Conservation (phyloP, 2,329 filamentous ascomycete genomes). For the Sclerotinia glacialis region DNA sequence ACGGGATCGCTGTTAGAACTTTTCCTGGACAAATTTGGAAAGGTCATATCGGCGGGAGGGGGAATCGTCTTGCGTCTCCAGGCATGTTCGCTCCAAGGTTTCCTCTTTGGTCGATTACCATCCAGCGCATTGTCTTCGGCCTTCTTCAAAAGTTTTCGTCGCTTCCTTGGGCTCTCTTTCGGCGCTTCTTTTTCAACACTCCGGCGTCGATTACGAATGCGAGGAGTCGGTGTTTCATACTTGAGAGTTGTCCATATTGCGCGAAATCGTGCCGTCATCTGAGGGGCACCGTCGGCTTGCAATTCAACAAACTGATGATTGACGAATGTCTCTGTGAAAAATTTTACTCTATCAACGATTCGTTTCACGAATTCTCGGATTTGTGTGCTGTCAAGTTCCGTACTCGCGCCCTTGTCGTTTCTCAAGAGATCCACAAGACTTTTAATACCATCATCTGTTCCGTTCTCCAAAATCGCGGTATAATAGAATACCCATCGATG, state of each 20-base stretch:
- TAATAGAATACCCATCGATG: constrained; percentile 20
- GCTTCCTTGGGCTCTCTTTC: constrained; percentile 12
- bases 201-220: neutral
- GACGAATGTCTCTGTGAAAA: constrained; percentile 18
- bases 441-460: constrained; percentile 17
- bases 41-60: constrained; percentile 6
- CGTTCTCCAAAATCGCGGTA: neutral
- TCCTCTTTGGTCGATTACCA: constrained; percentile 1
- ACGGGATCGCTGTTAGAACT: constrained; percentile 12
- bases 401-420: neutral
- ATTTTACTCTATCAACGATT: constrained; percentile 19
- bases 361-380: constrained; percentile 15
- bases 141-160: constrained; percentile 8
- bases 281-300: constrained; percentile 10
- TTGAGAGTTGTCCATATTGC: constrained; percentile 15
- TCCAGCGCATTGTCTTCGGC: constrained; percentile 1
- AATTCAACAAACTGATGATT: constrained; percentile 19
- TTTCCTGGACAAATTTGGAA: constrained; percentile 18
- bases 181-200: constrained; percentile 1
- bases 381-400: neutral
- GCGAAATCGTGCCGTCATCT: constrained; percentile 19
- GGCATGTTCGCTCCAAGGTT: constrained; percentile 5
- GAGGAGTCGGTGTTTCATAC: constrained; percentile 10
- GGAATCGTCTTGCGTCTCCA: constrained; percentile 15
- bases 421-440: constrained; percentile 8